Evolutionary conservation across 2,329 filamentous ascomycete genomes (phyloP).

Genomic region (Pseudogymnoascus sp.): DNA sequence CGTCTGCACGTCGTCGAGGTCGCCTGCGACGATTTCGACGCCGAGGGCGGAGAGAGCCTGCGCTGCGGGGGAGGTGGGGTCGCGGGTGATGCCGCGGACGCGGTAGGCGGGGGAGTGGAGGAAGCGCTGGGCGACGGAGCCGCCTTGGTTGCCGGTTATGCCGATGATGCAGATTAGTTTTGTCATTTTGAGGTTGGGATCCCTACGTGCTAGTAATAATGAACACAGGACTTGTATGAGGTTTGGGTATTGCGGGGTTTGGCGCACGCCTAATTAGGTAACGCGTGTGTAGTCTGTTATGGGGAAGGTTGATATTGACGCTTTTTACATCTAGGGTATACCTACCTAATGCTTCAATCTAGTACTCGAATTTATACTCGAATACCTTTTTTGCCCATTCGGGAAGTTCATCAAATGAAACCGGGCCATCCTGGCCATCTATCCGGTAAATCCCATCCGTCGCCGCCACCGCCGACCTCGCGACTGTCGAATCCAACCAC

Average conservation of each 20-base stretch:
- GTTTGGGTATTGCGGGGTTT: background rate
- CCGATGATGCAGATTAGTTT: constrained; percentile 37
- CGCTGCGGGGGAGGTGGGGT: constrained; percentile 30
- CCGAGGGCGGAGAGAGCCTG: constrained; percentile 30
- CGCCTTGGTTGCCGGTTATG: constrained; percentile 40
- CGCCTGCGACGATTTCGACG: constrained; percentile 34
- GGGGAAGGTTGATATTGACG: background rate
- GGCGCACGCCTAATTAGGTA: no score
- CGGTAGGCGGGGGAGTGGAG: constrained; percentile 30
- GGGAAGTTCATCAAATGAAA: background rate
- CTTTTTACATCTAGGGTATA: background rate
- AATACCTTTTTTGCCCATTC: background rate
- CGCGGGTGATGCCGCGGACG: constrained; percentile 40
- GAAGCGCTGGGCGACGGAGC: constrained; percentile 39
- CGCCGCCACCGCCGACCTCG: background rate
- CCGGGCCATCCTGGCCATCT: background rate
- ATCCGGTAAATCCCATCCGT: background rate
- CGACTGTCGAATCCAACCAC: background rate
- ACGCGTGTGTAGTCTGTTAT: background rate
- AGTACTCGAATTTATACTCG: background rate
- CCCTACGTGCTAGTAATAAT: background rate
- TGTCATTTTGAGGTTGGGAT: constrained; percentile 10
- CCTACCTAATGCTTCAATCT: background rate
- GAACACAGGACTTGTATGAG: background rate
- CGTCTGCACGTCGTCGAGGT: constrained; percentile 33